Conservation (phyloP, 2,329 filamentous ascomycete genomes). For the Claviceps lovelessii region DNA sequence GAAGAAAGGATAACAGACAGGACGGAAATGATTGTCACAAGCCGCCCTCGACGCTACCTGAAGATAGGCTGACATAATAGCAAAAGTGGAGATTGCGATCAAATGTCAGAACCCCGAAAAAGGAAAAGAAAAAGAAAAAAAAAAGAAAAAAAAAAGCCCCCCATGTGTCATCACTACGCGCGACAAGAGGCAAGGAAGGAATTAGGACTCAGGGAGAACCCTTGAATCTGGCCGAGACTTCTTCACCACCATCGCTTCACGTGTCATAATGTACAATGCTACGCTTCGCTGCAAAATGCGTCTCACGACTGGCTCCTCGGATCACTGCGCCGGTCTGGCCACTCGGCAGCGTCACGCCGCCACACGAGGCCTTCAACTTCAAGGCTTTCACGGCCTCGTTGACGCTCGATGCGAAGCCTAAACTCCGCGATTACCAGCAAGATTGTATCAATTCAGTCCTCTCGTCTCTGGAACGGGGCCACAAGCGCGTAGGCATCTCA, state of each 20-base stretch:
- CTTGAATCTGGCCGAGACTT: neutral
- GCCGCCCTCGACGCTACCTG: too few relatives aligned
- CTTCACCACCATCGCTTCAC: neutral
- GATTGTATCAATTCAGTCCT: slow-evolving; percentile 80
- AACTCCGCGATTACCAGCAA: slow-evolving; percentile 73
- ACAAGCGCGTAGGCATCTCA: slow-evolving; percentile 71
- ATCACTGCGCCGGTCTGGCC: slow-evolving; percentile 3
- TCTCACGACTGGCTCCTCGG: slow-evolving; percentile 10
- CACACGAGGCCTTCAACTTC: neutral
- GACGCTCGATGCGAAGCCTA: slow-evolving; percentile 25
- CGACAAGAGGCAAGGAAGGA: neutral
- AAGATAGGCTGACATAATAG: neutral
- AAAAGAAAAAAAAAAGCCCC: too few relatives aligned
- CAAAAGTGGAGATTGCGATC: neutral
- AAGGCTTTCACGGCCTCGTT: slow-evolving; percentile 13
- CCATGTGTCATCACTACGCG: too few relatives aligned
- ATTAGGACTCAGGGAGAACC: neutral
- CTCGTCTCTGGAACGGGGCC: slow-evolving; percentile 50
- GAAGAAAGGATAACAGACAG: too few relatives aligned
- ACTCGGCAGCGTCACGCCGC: slow-evolving; percentile 3
- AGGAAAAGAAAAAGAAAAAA: too few relatives aligned
- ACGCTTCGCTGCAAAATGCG: slow-evolving; percentile 15
- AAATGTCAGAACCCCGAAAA: too few relatives aligned
- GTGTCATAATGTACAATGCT: slow-evolving; percentile 24
- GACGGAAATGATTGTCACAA: too few relatives aligned